Conservation (phyloP, 1,284 basidiomycete genomes). For the Ganoderma sinense region DNA sequence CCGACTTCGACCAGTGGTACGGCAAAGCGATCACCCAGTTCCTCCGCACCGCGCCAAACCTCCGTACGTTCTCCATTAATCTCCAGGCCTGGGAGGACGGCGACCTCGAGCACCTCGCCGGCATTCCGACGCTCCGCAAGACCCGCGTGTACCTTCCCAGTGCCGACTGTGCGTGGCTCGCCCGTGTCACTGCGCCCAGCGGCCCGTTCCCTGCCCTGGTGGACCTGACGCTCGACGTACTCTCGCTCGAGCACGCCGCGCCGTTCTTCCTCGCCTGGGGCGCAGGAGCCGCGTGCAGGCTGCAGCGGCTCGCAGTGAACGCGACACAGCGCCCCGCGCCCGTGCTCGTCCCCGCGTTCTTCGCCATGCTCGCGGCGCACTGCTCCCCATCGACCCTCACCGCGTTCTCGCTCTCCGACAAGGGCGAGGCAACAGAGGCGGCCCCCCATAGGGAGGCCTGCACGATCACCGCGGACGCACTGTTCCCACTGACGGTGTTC, state of each 20-base stretch:
- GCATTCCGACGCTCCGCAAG: slow-evolving; percentile 12
- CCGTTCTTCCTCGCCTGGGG: slow-evolving; percentile 17
- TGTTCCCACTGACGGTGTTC: slow-evolving; percentile 11
- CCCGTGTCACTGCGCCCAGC: background rate
- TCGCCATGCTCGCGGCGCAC: background rate
- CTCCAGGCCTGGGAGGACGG: slow-evolving; percentile 14
- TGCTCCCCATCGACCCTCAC: slow-evolving; percentile 6
- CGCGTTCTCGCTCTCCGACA: slow-evolving; percentile 6
- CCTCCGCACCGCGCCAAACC: slow-evolving; percentile 3
- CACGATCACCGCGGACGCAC: slow-evolving; percentile 1
- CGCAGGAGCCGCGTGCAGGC: background rate
- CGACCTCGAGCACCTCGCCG: slow-evolving; percentile 17
- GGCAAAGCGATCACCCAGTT: slow-evolving; percentile 11
- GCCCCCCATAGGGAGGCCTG: background rate
- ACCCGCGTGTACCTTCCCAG: slow-evolving; percentile 10
- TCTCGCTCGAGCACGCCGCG: slow-evolving; percentile 12
- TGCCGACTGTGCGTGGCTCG: slow-evolving; percentile 17
- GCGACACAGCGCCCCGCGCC: slow-evolving; percentile 2
- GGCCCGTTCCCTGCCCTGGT: slow-evolving; percentile 16
- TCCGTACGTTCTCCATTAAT: slow-evolving; percentile 11
- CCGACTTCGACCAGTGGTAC: slow-evolving; percentile 9
- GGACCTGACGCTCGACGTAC: slow-evolving; percentile 15
- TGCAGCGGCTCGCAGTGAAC: slow-evolving; percentile 8
- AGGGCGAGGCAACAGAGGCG: background rate
- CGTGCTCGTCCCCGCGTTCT: slow-evolving; percentile 3